Percentiles rank a stretch among this genome's conserved stretches.
These are phyloP conservation scores for Clonostachys sp. DNA, from an alignment of 2,329 filamentous ascomycete genomes.

Conservation along the genomic window DNA sequence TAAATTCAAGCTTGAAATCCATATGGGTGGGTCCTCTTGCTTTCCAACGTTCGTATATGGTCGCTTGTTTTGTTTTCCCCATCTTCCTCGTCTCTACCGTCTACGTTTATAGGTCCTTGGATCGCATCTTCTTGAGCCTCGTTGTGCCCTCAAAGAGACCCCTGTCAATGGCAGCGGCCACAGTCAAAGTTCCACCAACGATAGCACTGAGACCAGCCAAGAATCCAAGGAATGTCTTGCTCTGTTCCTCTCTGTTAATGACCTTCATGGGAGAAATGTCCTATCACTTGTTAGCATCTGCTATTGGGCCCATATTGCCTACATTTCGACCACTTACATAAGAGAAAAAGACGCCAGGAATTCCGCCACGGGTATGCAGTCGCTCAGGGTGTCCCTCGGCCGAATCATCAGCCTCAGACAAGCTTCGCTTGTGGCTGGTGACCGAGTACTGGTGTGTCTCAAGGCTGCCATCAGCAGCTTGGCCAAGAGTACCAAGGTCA, in stretches of 20 bases:
- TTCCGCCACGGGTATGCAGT: conserved; percentile 83
- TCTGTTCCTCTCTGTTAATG: conserved; percentile 86
- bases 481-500: conserved; percentile 65
- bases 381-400: conserved; percentile 90
- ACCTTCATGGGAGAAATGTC: conserved; percentile 99
- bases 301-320: background rate
- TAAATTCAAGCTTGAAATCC: too few species aligned
- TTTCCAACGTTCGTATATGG: too few species aligned
- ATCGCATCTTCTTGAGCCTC: conserved; percentile 80
- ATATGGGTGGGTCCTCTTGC: too few species aligned
- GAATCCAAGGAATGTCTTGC: conserved; percentile 89
- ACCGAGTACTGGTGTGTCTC: conserved; percentile 99
- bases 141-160: conserved; percentile 84
- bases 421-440: conserved; percentile 88
- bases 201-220: conserved; percentile 91
- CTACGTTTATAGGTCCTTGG: conserved; percentile 50
- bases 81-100: conserved; percentile 2
- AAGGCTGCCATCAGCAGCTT: conserved; percentile 69
- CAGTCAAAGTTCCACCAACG: conserved; percentile 90
- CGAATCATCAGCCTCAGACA: conserved; percentile 77
- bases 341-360: conserved; percentile 97
- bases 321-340: conserved; percentile 60
- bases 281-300: conserved; percentile 30
- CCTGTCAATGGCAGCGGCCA: conserved; percentile 89
- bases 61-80: background rate